phyloP scores from a whole-genome alignment of 192 early-diverging fungal genomes.

The Podila epigama region DNA sequence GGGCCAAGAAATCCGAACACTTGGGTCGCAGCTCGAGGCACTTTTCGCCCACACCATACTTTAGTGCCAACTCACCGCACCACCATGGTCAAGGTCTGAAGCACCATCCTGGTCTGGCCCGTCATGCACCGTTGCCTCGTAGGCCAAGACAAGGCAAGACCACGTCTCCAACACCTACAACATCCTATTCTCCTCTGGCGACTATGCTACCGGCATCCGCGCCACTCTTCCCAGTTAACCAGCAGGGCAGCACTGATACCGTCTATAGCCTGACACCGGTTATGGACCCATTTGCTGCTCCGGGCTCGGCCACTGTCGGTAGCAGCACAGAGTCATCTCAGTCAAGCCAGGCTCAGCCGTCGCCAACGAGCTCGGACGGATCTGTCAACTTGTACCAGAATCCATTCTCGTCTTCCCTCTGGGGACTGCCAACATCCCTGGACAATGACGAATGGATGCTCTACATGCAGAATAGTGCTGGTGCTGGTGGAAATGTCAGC shows the following conservation, averaged over 20 bases:
- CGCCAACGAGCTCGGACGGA: neutral
- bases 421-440: conserved; percentile 41
- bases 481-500: neutral
- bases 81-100: conserved; percentile 11
- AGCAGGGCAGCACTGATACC: neutral
- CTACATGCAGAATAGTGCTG: conserved; percentile 39
- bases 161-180: conserved; percentile 17
- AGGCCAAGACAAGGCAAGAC: conserved; percentile 36
- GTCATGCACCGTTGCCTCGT: conserved; percentile 32
- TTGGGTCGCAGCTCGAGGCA: conserved; percentile 40
- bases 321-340: neutral
- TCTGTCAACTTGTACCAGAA: conserved; percentile 18
- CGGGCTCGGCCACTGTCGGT: conserved; percentile 20
- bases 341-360: conserved; percentile 2
- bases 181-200: neutral
- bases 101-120: conserved; percentile 33
- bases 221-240: conserved; percentile 1
- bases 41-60: conserved; percentile 45
- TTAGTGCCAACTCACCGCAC: conserved; percentile 12
- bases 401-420: conserved; percentile 42
- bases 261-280: neutral
- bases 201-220: neutral
- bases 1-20: conserved; percentile 4
- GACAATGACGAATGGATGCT: conserved; percentile 43
- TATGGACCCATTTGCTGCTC: conserved; percentile 15